These are phyloP conservation scores for Yamadazyma paraphyllophila DNA, from an alignment of 805 yeast genomes.

Conservation along the genomic window DNA sequence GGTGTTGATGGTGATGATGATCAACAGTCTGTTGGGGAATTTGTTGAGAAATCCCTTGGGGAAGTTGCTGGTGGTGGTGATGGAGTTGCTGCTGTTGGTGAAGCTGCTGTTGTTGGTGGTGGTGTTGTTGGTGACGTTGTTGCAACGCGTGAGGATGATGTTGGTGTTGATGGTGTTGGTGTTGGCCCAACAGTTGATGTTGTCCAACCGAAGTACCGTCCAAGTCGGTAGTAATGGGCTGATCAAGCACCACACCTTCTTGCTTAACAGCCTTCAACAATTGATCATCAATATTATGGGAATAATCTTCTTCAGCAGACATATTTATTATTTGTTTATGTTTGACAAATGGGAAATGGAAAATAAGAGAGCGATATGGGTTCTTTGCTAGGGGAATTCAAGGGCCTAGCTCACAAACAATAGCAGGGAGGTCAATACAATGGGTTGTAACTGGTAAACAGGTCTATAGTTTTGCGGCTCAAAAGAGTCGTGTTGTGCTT, in stretches of 20 bases:
- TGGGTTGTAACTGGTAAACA: too few species aligned
- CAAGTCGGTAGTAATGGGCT: not conserved
- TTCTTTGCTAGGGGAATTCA: too few species aligned
- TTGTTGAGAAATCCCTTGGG: slow-evolving; percentile 8
- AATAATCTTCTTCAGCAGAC: slow-evolving; percentile 20
- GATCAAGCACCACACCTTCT: slow-evolving; percentile 22
- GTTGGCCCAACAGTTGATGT: slow-evolving; percentile 10
- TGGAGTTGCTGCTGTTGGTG: slow-evolving; percentile 13
- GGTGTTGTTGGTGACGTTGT: slow-evolving; percentile 5
- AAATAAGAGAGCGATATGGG: not conserved
- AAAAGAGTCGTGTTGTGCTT: slow-evolving; percentile 22
- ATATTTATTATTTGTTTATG: not conserved
- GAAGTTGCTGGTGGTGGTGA: slow-evolving; percentile 5
- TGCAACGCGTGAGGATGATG: slow-evolving; percentile 9
- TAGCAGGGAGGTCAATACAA: too few species aligned
- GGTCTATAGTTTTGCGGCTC: slow-evolving; percentile 4
- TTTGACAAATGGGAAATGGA: not conserved
- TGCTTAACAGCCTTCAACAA: slow-evolving; percentile 39
- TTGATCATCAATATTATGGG: slow-evolving; percentile 43
- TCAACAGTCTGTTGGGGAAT: slow-evolving; percentile 1
- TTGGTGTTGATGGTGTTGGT: slow-evolving; percentile 13
- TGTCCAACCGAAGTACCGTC: not conserved
- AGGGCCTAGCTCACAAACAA: too few species aligned
- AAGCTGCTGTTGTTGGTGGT: slow-evolving; percentile 8
- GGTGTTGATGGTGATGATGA: slow-evolving; percentile 11